Evolutionary conservation across 352 stramenopile genomes (phyloP), one percentile per base, ranked within the genome.

Genomic region (Globisporangium nodosum): DNA sequence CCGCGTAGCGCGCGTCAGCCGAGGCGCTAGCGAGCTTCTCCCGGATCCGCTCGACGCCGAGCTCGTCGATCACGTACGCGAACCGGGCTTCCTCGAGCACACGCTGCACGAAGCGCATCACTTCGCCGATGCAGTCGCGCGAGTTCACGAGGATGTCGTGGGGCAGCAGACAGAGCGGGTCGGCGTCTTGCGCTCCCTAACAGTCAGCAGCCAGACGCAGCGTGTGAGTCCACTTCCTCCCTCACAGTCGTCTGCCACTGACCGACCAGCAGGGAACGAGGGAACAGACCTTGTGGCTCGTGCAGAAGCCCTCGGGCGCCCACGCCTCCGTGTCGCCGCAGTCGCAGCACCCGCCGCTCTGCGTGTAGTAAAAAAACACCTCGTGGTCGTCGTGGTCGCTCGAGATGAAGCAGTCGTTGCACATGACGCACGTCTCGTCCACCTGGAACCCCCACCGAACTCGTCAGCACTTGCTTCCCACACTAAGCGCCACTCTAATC

Each of bases 241-340:
- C 40, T 1, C 24, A 27, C 24, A 27, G 24, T 27, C 24, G 24
- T 27, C 24, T 27, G 24, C 24, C 24, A 27, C 24, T 27, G 24
- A 27, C 24, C 24, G 24, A 27, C 24, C 24, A 27, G 24, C 24
- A 46, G 1, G 3, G 20, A 15, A 54, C 31, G 21, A 42, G 11
- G 8, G 35, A 20, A 64, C 57, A 5, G n/a, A 84, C 76, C 51
- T 97, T 96, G 72, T 99, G 97, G 52, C 85, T 73, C 8, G 71
- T 81, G 69, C 97, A 99, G 70, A 99, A 99, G 12, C 96, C 96
- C 15, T 89, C 79, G 0, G 82, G 76, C 20, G 97, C 89, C 97
- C 96, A 99, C 0, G 97, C 97, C 69, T 98, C 96, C 3, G 89
- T 87, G 80, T 99, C 96, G 56, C 96, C 96, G 66, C 97, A 99